Conservation (phyloP, 495 filamentous ascomycete species). For the Aspergillus ellipticus region DNA sequence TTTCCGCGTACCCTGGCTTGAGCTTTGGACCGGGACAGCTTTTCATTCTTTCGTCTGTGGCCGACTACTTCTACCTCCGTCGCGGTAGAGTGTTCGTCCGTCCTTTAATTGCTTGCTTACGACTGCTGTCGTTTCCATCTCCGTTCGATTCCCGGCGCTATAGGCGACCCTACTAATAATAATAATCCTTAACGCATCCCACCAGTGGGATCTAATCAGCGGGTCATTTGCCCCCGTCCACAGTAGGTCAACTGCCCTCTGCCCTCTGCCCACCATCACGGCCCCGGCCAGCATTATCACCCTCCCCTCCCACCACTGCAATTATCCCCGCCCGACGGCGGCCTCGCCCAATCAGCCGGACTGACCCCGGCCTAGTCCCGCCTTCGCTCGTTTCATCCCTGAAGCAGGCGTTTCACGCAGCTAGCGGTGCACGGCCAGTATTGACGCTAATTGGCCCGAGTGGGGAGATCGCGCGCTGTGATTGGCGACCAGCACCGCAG, state of each 20-base stretch:
- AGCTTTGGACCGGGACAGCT: background rate
- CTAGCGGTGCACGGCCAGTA: background rate
- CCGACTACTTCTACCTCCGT: no score
- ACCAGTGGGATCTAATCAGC: no score
- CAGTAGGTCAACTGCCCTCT: background rate
- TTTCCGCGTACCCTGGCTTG: background rate
- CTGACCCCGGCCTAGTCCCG: slow-evolving; percentile 11
- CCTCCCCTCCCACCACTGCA: background rate
- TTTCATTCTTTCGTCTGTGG: background rate
- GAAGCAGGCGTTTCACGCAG: slow-evolving; percentile 32
- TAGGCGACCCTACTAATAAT: no score
- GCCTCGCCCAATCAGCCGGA: background rate
- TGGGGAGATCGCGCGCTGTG: background rate
- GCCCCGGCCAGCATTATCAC: background rate
- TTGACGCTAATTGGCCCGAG: slow-evolving; percentile 9
- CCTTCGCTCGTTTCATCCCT: slow-evolving; percentile 31
- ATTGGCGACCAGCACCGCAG: slow-evolving; percentile 1
- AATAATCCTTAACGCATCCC: no score
- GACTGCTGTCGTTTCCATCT: no score
- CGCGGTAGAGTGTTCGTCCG: no score
- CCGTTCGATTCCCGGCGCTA: no score
- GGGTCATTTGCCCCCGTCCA: no score
- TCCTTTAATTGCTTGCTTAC: no score
- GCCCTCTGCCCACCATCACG: background rate
- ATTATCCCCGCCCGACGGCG: background rate